phyloP scores from a whole-genome alignment of 2,329 filamentous ascomycete genomes.

The Colletotrichum sp. region DNA sequence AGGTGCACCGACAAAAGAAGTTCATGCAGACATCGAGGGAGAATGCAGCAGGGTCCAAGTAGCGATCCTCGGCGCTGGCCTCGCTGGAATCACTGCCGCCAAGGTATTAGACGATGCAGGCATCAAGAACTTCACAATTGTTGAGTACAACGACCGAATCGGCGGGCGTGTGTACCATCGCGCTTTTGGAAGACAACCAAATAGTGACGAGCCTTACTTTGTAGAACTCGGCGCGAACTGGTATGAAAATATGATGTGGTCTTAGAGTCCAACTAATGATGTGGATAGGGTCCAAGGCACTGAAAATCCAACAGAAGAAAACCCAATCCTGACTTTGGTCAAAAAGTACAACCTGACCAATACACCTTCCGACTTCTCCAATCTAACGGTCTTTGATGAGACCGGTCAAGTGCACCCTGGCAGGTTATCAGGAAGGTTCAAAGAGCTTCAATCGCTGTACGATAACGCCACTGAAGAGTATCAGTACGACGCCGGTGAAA shows the following conservation, averaged over 20 bases:
- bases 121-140: slow-evolving; percentile 66
- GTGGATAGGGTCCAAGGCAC: slow-evolving; percentile 13
- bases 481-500: slow-evolving; percentile 56
- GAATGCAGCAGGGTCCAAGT: slow-evolving; percentile 40
- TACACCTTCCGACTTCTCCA: slow-evolving; percentile 61
- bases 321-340: slow-evolving; percentile 67
- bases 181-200: slow-evolving; percentile 54
- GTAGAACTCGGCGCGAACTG: slow-evolving; percentile 74
- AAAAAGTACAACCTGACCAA: slow-evolving; percentile 64
- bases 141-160: slow-evolving; percentile 67
- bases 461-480: slow-evolving; percentile 49
- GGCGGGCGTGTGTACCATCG: slow-evolving; percentile 67
- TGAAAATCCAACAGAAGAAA: slow-evolving; percentile 41
- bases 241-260: slow-evolving; percentile 35
- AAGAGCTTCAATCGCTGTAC: slow-evolving; percentile 52
- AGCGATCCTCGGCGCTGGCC: slow-evolving; percentile 59
- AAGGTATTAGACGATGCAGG: slow-evolving; percentile 67
- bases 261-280: not conserved
- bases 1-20: not conserved
- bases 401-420: slow-evolving; percentile 57
- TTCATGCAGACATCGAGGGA: not conserved
- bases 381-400: slow-evolving; percentile 65
- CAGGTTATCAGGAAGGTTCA: not conserved
- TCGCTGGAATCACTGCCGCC: slow-evolving; percentile 68
- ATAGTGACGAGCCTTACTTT: slow-evolving; percentile 55